phyloP scores from a whole-genome alignment of 192 early-diverging fungal species.

The Backusella mclennaniae region DNA sequence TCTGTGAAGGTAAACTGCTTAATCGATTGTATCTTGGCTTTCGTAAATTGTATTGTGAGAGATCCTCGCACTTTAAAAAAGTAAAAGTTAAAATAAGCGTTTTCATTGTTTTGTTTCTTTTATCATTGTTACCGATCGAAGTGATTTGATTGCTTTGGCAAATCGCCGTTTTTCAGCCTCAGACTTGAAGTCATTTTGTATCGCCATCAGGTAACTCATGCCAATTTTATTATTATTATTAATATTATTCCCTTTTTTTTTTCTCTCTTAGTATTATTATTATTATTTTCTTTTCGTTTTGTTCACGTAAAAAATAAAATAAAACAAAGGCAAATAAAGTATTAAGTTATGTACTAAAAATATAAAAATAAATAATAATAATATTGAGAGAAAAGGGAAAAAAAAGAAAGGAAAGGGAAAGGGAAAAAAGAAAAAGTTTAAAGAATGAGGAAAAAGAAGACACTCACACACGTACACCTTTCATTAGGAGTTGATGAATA shows the following conservation, averaged over 20 bases:
- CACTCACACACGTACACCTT: not conserved
- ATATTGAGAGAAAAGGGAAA: not conserved
- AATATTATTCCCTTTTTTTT: not conserved
- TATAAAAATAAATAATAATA: not conserved
- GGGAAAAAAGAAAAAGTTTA: not conserved
- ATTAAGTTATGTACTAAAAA: not conserved
- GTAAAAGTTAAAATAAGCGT: not conserved
- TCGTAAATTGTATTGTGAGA: slow-evolving; percentile 2
- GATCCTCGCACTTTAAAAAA: not conserved
- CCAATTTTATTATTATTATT: not conserved
- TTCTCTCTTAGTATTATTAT: not conserved
- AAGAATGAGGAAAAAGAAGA: not conserved
- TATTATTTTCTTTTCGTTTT: not conserved
- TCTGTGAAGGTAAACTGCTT: not conserved
- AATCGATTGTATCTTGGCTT: not conserved
- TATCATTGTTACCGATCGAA: not conserved
- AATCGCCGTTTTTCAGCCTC: slow-evolving; percentile 4
- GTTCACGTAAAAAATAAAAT: not conserved
- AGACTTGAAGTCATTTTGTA: slow-evolving; percentile 1
- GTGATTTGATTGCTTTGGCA: not conserved
- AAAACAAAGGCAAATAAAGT: not conserved
- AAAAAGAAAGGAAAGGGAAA: not conserved
- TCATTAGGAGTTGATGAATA: slow-evolving; percentile 4
- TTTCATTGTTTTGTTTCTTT: not conserved
- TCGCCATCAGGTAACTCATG: not conserved